These are phyloP conservation scores for Xylariaceae sp. DNA, from an alignment of 2,329 filamentous ascomycete species.

Conservation along the genomic window DNA sequence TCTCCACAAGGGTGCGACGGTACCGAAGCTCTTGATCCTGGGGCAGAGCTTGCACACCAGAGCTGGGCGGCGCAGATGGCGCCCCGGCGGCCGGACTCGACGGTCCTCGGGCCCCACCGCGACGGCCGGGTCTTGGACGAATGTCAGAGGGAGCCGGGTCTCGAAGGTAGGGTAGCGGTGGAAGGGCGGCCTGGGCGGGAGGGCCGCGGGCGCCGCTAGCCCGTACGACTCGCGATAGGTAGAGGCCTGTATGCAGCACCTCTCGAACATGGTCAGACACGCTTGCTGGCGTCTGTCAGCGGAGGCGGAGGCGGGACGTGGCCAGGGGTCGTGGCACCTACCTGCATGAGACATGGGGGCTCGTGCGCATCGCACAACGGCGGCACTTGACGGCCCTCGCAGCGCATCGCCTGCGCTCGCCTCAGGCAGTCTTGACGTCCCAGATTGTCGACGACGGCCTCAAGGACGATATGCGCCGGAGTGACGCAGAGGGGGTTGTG, in stretches of 20 bases:
- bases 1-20: neutral
- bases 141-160: too few species aligned
- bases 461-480: neutral
- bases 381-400: neutral
- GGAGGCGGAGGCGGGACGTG: too few species aligned
- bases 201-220: too few species aligned
- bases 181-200: too few species aligned
- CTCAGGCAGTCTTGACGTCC: neutral
- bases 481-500: neutral
- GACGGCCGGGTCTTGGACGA: too few species aligned
- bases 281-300: neutral
- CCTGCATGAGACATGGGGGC: neutral
- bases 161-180: too few species aligned
- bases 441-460: neutral
- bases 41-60: neutral
- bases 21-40: neutral
- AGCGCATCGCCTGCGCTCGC: neutral
- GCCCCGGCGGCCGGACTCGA: too few species aligned
- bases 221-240: neutral
- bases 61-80: neutral
- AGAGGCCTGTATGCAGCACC: neutral
- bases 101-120: too few species aligned
- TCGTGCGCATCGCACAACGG: neutral
- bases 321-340: neutral
- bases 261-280: neutral